Evolutionary conservation across 2,329 filamentous ascomycete genomes (phyloP).

Genomic region (Cordyceps cicadae): DNA sequence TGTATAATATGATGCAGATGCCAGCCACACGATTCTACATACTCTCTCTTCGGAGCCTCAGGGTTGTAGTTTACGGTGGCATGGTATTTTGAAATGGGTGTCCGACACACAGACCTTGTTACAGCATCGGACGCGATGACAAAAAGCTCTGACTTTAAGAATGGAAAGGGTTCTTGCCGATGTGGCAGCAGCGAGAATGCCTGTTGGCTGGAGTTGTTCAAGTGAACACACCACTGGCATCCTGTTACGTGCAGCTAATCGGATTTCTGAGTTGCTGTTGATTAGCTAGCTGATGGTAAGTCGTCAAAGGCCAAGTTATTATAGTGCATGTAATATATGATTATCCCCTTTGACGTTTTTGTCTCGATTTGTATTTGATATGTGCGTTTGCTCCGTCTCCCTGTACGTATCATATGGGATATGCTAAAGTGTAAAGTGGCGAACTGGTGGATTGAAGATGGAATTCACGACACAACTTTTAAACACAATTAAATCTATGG

Average conservation of each 20-base stretch:
- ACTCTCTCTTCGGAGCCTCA: slow-evolving; percentile 90
- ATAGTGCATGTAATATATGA: neutral
- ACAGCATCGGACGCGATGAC: slow-evolving; percentile 87
- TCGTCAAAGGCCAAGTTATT: neutral
- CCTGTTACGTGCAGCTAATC: neutral
- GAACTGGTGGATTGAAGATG: too few species aligned
- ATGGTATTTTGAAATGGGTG: slow-evolving; percentile 88
- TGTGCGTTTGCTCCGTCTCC: neutral
- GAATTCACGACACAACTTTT: too few species aligned
- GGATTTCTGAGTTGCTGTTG: neutral
- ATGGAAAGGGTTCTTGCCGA: slow-evolving; percentile 23
- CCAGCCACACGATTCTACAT: slow-evolving; percentile 55
- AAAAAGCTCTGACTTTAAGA: slow-evolving; percentile 83
- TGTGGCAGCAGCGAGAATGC: neutral
- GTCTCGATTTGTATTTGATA: neutral
- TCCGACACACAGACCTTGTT: slow-evolving; percentile 99
- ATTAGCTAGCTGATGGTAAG: neutral
- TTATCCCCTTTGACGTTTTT: too few species aligned
- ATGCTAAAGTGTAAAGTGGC: too few species aligned
- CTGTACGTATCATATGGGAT: too few species aligned
- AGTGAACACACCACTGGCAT: slow-evolving; percentile 1
- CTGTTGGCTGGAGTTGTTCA: neutral
- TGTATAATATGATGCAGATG: slow-evolving; percentile 80
- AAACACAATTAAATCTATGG: neutral
- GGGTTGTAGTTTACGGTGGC: slow-evolving; percentile 62